Percentiles rank a stretch among this genome's conserved stretches.
phyloP scores from a whole-genome alignment of 257 asterid genomes.

The Gentiana dahurica region DNA sequence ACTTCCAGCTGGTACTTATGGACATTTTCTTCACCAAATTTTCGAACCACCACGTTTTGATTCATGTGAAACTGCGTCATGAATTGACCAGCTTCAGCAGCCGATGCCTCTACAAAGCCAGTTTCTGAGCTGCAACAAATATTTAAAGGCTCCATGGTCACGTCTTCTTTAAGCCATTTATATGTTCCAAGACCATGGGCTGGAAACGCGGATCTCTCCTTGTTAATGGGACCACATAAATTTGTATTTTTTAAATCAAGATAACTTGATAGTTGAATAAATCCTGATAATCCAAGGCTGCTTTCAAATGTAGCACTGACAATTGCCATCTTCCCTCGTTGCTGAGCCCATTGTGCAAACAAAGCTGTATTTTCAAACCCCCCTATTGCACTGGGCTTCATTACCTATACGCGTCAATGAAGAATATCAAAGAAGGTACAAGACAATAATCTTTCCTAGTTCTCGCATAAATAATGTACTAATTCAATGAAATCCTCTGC shows the following conservation, averaged over 20 bases:
- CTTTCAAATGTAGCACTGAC: constrained; percentile 92
- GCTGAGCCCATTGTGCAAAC: constrained; percentile 93
- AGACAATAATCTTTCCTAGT: neutral
- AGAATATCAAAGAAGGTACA: constrained; percentile 2
- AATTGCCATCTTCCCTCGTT: constrained; percentile 64
- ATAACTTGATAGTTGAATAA: constrained; percentile 58
- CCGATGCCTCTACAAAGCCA: constrained; percentile 53
- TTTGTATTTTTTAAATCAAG: constrained; percentile 67
- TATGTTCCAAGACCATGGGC: constrained; percentile 96
- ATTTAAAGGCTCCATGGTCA: constrained; percentile 37
- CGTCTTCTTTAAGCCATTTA: constrained; percentile 80
- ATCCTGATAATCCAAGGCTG: constrained; percentile 69
- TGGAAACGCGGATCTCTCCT: constrained; percentile 25
- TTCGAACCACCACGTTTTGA: constrained; percentile 34
- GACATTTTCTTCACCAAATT: constrained; percentile 24
- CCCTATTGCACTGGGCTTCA: constrained; percentile 87
- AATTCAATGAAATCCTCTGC: too few species aligned
- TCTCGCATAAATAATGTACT: neutral
- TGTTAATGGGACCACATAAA: constrained; percentile 30
- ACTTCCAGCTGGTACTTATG: constrained; percentile 39
- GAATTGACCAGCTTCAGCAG: constrained; percentile 50
- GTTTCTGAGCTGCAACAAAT: constrained; percentile 30
- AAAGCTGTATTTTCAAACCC: constrained; percentile 84
- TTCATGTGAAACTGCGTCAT: constrained; percentile 52
- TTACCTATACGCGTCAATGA: constrained; percentile 42